A percentile compares a stretch with the other conserved stretches of the same genome.
phyloP scores from a whole-genome alignment of 305 asterid species.

The Solanum hybrid region DNA sequence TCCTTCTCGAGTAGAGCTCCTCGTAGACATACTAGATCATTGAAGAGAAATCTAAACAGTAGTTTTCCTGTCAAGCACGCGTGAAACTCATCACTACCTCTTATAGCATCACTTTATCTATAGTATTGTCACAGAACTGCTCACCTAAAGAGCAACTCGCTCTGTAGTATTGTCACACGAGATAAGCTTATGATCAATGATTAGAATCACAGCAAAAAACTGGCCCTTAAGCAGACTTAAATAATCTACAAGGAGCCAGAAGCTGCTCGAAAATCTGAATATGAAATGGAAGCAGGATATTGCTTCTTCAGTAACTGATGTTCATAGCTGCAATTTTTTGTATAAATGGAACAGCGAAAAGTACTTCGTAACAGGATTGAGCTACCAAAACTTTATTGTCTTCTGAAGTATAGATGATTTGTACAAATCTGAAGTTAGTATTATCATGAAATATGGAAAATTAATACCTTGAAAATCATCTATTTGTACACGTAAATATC shows the following conservation, averaged over 20 bases:
- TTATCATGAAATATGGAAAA: not conserved
- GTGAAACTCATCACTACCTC: not conserved
- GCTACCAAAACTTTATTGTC: not conserved
- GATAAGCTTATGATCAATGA: not conserved
- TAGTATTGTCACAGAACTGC: not conserved
- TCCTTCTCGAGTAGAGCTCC: not conserved
- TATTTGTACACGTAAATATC: constrained; percentile 3
- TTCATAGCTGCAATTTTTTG: not conserved
- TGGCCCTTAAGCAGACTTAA: not conserved
- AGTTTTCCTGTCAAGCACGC: not conserved
- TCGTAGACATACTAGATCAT: not conserved
- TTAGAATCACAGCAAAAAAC: not conserved
- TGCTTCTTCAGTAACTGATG: not conserved
- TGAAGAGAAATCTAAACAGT: not conserved
- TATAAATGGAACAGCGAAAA: not conserved
- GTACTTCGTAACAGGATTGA: not conserved
- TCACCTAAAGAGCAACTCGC: not conserved
- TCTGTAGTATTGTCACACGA: not conserved
- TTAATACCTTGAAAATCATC: not conserved
- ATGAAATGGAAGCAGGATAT: not conserved
- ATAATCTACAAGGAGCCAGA: not conserved
- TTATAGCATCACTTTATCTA: not conserved
- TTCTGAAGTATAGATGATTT: not conserved
- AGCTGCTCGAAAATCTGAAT: not conserved
- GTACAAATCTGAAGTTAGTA: not conserved